Base-by-base conservation (phyloP, 768 basidiomycete species). In the Vararia minispora region DNA sequence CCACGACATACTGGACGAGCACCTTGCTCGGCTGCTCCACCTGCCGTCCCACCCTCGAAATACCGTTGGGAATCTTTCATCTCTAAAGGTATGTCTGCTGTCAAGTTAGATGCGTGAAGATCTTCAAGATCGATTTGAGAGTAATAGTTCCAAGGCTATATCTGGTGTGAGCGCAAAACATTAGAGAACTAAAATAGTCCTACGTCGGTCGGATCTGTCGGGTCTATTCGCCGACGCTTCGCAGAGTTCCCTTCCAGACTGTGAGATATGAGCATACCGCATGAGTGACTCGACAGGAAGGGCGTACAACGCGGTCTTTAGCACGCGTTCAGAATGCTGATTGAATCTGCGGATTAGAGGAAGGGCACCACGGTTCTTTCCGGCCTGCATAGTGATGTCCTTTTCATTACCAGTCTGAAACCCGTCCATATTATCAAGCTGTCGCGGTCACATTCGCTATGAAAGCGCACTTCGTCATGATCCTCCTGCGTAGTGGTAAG, bases 291-390 rank as follows among this genome's bases (percentile, higher is more conserved):
- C n/a, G n/a, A 32, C 13, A 48, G 57, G 3, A 13, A 11, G 6
- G n/a, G 53, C 65, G 49, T 52, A 84, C 85, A 88, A 51, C 4
- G 84, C 80, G 29, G 86, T 78, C 41, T 83, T 80, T 11, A 98
- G 63, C 8, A 97, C 63, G 47, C 90, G 64, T 49, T 94, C 89
- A 1, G 90, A 95, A 57, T 99, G 95, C 52, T 97, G 90, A 52
- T 98, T 99, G 62, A 99, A 98, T 55, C 92, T 86, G 34, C 94
- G 72, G 47, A 99, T 98, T 33, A 98, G 69, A 0, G 95, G 95
- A 17, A 99, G 60, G 10, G 87, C 84, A 25, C 79, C 82, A 35
- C 78, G 71, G 56, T 95, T 85, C 51, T 81, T 73, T 12, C 95
- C 95, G 11, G 94, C 78, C 55, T 88, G 88, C 95, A 98, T 99